Base-by-base conservation (phyloP, 176 grass and related monocot species). In the Aegilops sharonensis region DNA sequence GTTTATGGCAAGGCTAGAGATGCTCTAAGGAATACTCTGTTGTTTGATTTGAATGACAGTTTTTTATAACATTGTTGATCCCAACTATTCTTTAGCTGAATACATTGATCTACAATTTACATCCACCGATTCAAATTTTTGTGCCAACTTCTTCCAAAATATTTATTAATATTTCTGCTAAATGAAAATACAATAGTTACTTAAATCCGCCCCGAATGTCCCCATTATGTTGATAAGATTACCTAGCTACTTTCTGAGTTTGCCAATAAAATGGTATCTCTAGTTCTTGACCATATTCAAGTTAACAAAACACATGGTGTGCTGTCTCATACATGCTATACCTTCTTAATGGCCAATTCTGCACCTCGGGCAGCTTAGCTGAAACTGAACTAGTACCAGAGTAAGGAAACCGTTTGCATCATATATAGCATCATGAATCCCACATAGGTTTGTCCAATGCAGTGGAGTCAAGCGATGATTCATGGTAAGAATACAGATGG, bases 391-490 rank as follows among this genome's bases (percentile, higher is more conserved):
- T 78, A 36, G 35, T 36, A 80, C 30, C 27, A 89, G 34, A 56
- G 79, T 75, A 82, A 83, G 84, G 83, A 37, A 68, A 78, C 32
- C 35, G 18, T 14, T 14, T 66, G 34, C 27, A 79, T 64, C 62
- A 29, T 27, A 27, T 27, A 27, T 11, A 64, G 12, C 11, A 66
- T 75, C 63, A 93, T 68, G 89, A 83, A 79, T 88, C 91, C 85
- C 85, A 93, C 43, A 85, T 83, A 40, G 82, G 73, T 83, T 93
- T 93, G 47, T 90, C 91, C 67, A 85, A 45, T 64, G 85, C 59
- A 57, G 31, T 54, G 21, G 88, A 85, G 40, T 78, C 82, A 70
- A 90, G 82, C 45, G 85, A 86, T 50, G 86, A 90, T 79, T 88
- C 67, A 71, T 93, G 85, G 83, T 90, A 93, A 64, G 88, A 83